Evolutionary conservation across 306 rosid genomes (phyloP).

Genomic region (Medicago arabica): DNA sequence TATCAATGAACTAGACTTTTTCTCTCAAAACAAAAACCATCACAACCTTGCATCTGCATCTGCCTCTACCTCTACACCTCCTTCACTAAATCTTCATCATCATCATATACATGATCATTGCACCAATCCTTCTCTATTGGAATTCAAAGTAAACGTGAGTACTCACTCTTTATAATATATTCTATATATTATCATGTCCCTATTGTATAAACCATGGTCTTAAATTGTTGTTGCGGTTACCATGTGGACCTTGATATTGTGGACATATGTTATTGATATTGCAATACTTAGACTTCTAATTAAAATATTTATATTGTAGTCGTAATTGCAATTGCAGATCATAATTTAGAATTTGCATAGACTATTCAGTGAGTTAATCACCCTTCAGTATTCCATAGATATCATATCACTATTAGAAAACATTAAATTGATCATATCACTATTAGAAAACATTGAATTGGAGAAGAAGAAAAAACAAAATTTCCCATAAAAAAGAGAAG

Average conservation of each 20-base stretch:
- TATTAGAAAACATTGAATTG: background rate
- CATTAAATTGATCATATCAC: background rate
- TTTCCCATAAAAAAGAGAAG: background rate
- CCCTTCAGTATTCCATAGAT: background rate
- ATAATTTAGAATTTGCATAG: background rate
- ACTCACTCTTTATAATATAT: background rate
- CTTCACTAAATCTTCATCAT: background rate
- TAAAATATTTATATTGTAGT: background rate
- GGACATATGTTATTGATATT: background rate
- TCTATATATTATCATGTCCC: background rate
- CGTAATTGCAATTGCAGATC: background rate
- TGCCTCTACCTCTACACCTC: slow-evolving; percentile 33
- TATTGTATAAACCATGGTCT: background rate
- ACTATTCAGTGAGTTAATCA: background rate
- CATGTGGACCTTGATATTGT: background rate
- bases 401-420: background rate
- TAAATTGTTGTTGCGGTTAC: background rate
- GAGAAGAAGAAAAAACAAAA: background rate
- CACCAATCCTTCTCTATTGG: slow-evolving; percentile 30
- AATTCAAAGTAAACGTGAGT: slow-evolving; percentile 69
- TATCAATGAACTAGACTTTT: slow-evolving; percentile 77
- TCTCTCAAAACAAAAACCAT: slow-evolving; percentile 43
- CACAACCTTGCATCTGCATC: slow-evolving; percentile 31
- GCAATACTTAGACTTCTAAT: background rate
- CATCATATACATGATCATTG: slow-evolving; percentile 17